These are phyloP conservation scores for Sporothrix curviconia DNA, from an alignment of 2,329 filamentous ascomycete species.

Conservation along the genomic window DNA sequence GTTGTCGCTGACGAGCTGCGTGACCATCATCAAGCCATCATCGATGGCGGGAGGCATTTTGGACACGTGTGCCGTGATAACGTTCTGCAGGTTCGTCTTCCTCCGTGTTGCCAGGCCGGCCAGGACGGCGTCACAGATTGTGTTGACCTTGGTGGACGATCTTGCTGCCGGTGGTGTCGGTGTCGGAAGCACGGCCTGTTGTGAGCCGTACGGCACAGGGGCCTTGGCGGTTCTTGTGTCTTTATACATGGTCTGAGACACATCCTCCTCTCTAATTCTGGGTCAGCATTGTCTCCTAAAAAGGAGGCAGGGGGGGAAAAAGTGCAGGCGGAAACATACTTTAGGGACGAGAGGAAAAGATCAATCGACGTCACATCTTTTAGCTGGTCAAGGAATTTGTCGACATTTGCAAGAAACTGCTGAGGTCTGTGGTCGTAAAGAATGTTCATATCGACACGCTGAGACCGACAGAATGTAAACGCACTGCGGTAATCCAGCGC, in stretches of 20 bases:
- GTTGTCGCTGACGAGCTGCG: conserved; percentile 62
- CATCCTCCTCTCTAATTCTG: conserved; percentile 95
- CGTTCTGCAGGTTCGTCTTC: conserved; percentile 70
- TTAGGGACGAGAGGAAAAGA: conserved; percentile 79
- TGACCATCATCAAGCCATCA: conserved; percentile 73
- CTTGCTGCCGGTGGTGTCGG: background rate
- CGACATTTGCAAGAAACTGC: conserved; percentile 72
- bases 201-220: conserved; percentile 11
- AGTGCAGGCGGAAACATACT: no score
- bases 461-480: conserved; percentile 81
- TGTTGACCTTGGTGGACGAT: conserved; percentile 65
- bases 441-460: conserved; percentile 97
- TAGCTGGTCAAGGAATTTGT: conserved; percentile 76
- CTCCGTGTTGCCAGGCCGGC: conserved; percentile 56
- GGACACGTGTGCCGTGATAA: conserved; percentile 90
- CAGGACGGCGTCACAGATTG: conserved; percentile 80
- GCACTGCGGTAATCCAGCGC: conserved; percentile 74
- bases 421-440: conserved; percentile 86
- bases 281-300: no score
- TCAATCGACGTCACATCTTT: conserved; percentile 78
- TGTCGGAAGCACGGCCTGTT: background rate
- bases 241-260: conserved; percentile 87
- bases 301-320: no score
- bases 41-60: conserved; percentile 87
- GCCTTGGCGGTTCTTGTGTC: conserved; percentile 59